phyloP scores from a whole-genome alignment of 352 stramenopile species.

The Peronospora belbahrii region DNA sequence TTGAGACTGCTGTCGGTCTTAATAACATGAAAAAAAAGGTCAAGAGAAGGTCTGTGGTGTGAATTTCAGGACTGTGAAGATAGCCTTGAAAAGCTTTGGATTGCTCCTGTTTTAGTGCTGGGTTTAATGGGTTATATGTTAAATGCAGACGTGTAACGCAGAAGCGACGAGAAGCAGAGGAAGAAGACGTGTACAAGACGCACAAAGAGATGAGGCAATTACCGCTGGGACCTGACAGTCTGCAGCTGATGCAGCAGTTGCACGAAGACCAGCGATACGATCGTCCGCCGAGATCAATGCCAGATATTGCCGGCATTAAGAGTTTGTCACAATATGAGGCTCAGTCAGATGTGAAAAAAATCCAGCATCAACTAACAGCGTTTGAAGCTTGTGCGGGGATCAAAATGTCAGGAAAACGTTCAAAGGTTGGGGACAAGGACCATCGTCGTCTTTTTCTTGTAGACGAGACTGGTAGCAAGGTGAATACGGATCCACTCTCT shows the following conservation, averaged over 20 bases:
- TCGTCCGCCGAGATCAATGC: constrained; percentile 38
- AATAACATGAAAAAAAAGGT: constrained; percentile 27
- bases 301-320: constrained; percentile 50
- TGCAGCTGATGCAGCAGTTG: constrained; percentile 29
- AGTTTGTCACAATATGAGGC: constrained; percentile 41
- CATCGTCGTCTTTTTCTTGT: constrained; percentile 20
- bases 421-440: constrained; percentile 16
- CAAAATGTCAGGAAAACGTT: constrained; percentile 8
- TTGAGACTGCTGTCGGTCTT: constrained; percentile 9
- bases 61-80: neutral
- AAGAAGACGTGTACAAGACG: constrained; percentile 18
- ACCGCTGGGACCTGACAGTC: constrained; percentile 18
- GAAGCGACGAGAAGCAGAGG: constrained; percentile 44
- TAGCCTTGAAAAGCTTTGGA: neutral
- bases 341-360: constrained; percentile 47
- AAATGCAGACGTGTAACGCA: constrained; percentile 31
- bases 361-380: constrained; percentile 36
- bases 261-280: constrained; percentile 38
- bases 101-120: constrained; percentile 6
- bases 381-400: constrained; percentile 36
- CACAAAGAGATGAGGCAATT: constrained; percentile 14
- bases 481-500: constrained; percentile 14
- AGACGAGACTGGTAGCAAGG: constrained; percentile 26
- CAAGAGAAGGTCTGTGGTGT: constrained; percentile 30
- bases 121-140: neutral